Evolutionary conservation across 2,329 filamentous ascomycete genomes (phyloP), one percentile per base, ranked within the genome.

Genomic region (Scytalidium lignicola): DNA sequence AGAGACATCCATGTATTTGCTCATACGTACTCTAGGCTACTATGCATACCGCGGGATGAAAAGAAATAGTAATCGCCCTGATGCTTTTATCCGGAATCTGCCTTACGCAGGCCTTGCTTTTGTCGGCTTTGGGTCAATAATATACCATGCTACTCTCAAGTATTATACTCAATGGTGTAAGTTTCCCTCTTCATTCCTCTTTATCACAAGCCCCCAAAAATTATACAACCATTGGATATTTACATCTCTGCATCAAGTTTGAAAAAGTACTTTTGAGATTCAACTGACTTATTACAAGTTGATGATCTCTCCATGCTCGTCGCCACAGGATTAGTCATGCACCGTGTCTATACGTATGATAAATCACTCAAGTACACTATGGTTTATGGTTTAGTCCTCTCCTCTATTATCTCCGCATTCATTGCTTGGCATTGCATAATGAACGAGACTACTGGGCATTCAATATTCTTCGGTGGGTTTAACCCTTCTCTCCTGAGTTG

Each of bases 291-390:
- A 28, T 9, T 13, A 3, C 20, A 13, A 62, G 71, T 70, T 53
- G 79, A 82, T 55, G 79, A 83, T 56, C 65, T 82, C n/a, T 75
- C 76, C 47, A 82, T 81, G 79, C 70, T 81, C 23, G 63, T 76
- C 12, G 70, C 80, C 3, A 71, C 70, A 19, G 75, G 73, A 51
- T 68, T 75, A 0, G 69, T 82, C 48, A 66, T 82, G 4, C 74
- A 79, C 43, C 72, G 73, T 44, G 63, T 75, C 3, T 69, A 72
- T 48, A 74, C 72, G 12, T 67, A 70, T 29, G 66, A 72, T 41
- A 70, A 74, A 22, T 63, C 73, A 5, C 62, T 67, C 6, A 46
- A 62, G 2, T 64, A 64, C 15, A 68, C 70, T 15, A 60, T 69
- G 18, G 56, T 55, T 1, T 65, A 78, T 21, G 71, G 69, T 1